Base-by-base conservation (phyloP, 2,329 filamentous ascomycete species). In the Amauroascus verrucosus region DNA sequence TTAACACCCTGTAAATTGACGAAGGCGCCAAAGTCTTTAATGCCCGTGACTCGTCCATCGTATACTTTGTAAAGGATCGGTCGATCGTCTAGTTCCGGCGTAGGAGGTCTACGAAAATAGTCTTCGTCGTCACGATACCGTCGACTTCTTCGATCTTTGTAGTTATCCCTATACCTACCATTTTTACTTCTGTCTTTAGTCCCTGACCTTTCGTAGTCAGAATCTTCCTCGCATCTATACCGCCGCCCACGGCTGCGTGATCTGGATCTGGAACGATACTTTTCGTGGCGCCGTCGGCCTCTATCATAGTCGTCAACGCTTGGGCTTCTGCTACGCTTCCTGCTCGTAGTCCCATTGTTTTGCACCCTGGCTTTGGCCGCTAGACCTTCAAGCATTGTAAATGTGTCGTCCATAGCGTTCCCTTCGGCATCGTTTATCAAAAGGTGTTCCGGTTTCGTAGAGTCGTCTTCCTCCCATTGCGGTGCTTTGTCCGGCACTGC, bases 11-110 rank as follows among this genome's bases (percentile, higher is more conserved):
- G 80, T n/a, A 98, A 68, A 61, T 94, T 95, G 54, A 97, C 89
- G 68, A 98, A 98, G 0, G 84, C 89, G 9, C 93, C 93, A 70
- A 97, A 98, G 57, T 96, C 88, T 63, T 96, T 97, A 51, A 98
- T 77, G 0, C 90, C 89, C 0, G 88, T 96, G 13, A 97, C 87
- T 63, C 84, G 83, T 1, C 93, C 93, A 58, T 88, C 80, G 64
- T 98, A 98, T 1, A 96, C 73, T 66, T 98, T 98, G 75, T 84
- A 83, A 6, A 94, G 70, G 32, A 90, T 75, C 0, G 93, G 89
- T 40, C 79, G 70, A 50, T 95, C 86, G 67, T 98, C 93, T 8
- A 95, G 66, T 62, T 95, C 88, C 1, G 78, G 79, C 1, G 80
- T 79, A 0, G 86, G 85, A 0, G 82, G 80, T 51, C 79, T 77